Base-by-base conservation (phyloP, 2,329 filamentous ascomycete species). In the Zopfia rhizophila region DNA sequence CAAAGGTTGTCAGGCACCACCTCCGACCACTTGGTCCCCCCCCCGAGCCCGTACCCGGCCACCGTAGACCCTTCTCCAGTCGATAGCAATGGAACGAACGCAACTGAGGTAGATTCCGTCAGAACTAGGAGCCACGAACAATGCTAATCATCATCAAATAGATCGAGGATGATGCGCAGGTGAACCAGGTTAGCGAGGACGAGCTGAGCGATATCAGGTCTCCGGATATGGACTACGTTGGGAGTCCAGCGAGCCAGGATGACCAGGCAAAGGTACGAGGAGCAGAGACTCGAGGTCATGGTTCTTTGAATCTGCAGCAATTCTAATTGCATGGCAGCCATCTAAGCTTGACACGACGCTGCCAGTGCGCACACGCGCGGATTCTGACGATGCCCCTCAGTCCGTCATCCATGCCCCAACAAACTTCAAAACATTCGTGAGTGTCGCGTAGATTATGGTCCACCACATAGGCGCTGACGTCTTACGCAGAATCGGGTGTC, bases 361-460 rank as follows among this genome's bases (percentile, higher is more conserved):
- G 13, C 63, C 73, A 8, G 51, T 59, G 32, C 65, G 69, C 38
- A 53, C 65, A 19, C 68, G 73, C 62, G 87, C 68, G 76, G 85
- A 66, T 40, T 81, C 82, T 17, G 86, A 85, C 51, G 90, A 96
- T 56, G 90, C 92, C 57, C 87, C 91, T 17, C 82, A 90, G 40
- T 97, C 92, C 1, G 92, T 96, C 42, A 96, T 97, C 58, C 92
- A 96, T 77, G 90, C 90, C 12, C 91, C 92, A 0, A 81, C 90
- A 55, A 90, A 88, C 51, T 97, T 94, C 71, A 82, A 84, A 44
- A 83, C 83, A 58, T 96, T 94, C 82, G 90, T 94, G 55, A 48
- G 66, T 57, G 30, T 47, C 32, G 32, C 42, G 13, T 47, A 37
- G 31, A 33, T 50, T 62, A 42, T 51, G 55, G 65, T 60, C 58